Evolutionary conservation across 306 rosid species (phyloP).

Genomic region (Gastrolobium bilobum): DNA sequence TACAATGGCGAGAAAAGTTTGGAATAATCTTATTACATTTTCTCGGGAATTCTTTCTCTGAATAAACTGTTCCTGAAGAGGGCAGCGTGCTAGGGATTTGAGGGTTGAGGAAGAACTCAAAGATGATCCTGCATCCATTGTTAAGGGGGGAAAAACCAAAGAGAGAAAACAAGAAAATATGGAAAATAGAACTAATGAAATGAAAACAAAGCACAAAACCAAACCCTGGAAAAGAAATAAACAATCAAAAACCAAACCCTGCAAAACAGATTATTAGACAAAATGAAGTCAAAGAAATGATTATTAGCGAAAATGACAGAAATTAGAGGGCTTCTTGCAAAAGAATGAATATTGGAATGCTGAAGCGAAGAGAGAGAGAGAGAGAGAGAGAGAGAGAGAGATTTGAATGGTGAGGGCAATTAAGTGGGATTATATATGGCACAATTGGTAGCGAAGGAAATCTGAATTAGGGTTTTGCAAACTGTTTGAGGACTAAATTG

Average conservation of each 20-base stretch:
- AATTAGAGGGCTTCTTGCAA: not conserved
- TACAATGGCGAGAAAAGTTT: too few relatives aligned
- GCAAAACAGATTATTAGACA: slow-evolving; percentile 37
- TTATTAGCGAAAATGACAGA: not conserved
- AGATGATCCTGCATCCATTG: slow-evolving; percentile 64
- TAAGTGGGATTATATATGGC: slow-evolving; percentile 1
- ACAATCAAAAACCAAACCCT: not conserved
- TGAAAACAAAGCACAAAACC: not conserved
- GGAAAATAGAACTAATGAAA: not conserved
- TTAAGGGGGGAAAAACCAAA: not conserved
- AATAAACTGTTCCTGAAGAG: slow-evolving; percentile 54
- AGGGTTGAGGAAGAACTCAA: slow-evolving; percentile 47
- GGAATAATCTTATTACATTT: slow-evolving; percentile 48
- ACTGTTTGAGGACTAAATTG: not conserved
- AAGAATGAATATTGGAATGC: not conserved
- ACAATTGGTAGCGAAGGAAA: not conserved
- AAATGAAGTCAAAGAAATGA: slow-evolving; percentile 8
- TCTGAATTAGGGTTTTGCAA: slow-evolving; percentile 36
- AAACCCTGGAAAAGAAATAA: not conserved
- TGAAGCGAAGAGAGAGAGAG: not conserved
- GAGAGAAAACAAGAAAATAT: not conserved
- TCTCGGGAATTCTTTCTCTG: slow-evolving; percentile 55
- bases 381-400: not conserved
- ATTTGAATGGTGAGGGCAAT: not conserved
- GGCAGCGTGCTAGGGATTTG: slow-evolving; percentile 48